phyloP scores from a whole-genome alignment of 2,329 filamentous ascomycete genomes.

The Saccharata proteae region DNA sequence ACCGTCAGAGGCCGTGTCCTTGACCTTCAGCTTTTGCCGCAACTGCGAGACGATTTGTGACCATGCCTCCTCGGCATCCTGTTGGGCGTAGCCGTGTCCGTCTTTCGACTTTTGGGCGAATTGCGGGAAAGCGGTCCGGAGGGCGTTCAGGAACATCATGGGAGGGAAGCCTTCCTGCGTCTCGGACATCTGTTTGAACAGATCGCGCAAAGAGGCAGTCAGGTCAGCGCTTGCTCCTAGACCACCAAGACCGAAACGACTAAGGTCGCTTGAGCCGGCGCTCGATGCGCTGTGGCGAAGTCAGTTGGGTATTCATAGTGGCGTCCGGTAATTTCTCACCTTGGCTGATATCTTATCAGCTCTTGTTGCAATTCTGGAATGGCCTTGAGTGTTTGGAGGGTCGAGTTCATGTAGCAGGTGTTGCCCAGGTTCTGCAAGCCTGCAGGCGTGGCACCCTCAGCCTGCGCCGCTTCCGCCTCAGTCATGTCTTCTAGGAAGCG shows the following conservation, averaged over 20 bases:
- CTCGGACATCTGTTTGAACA: slow-evolving; percentile 82
- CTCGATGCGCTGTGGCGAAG: slow-evolving; percentile 16
- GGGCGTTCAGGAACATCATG: slow-evolving; percentile 65
- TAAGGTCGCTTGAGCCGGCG: slow-evolving; percentile 21
- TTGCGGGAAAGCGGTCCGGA: slow-evolving; percentile 74
- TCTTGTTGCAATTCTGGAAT: slow-evolving; percentile 85
- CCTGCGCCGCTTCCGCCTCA: slow-evolving; percentile 75
- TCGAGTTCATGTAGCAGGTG: slow-evolving; percentile 97
- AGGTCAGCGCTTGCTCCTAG: slow-evolving; percentile 55
- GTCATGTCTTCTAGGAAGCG: slow-evolving; percentile 98
- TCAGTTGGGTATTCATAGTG: no score
- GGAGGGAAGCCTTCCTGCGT: slow-evolving; percentile 83
- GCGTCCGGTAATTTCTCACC: slow-evolving; percentile 17
- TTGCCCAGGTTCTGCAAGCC: slow-evolving; percentile 90
- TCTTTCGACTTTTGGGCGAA: slow-evolving; percentile 82
- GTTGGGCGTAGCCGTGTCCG: slow-evolving; percentile 81
- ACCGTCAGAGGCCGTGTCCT: slow-evolving; percentile 30
- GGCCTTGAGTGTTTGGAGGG: slow-evolving; percentile 76
- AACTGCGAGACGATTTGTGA: slow-evolving; percentile 84
- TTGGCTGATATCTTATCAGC: slow-evolving; percentile 49
- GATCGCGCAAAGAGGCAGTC: slow-evolving; percentile 61
- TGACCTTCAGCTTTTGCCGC: slow-evolving; percentile 61
- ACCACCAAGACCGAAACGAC: slow-evolving; percentile 44
- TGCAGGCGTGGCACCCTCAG: slow-evolving; percentile 73
- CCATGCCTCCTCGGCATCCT: slow-evolving; percentile 98